These are phyloP conservation scores for Parastagonospora avenae DNA, from an alignment of 2,329 filamentous ascomycete species.

Conservation along the genomic window DNA sequence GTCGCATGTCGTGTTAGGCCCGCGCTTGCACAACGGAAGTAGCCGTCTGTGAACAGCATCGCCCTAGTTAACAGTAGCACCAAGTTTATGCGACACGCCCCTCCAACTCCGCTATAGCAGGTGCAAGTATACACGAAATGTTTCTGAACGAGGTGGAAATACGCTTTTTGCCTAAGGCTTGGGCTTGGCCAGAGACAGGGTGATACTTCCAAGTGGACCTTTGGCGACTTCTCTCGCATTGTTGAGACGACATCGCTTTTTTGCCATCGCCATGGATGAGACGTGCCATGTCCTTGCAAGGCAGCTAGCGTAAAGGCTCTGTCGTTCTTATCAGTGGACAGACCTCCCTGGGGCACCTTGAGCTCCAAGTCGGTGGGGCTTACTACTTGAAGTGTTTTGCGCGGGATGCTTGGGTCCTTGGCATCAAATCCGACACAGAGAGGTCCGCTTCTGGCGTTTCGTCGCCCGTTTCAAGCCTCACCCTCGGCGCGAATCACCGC, in stretches of 20 bases:
- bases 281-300: constrained; percentile 19
- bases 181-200: constrained; percentile 21
- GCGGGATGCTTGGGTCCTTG: constrained; percentile 37
- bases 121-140: too few species aligned
- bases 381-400: constrained; percentile 28
- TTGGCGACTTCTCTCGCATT: constrained; percentile 15
- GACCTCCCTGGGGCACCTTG: constrained; percentile 23
- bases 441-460: constrained; percentile 41
- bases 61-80: not conserved
- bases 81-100: not conserved
- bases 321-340: constrained; percentile 21
- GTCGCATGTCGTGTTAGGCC: too few species aligned
- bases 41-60: too few species aligned
- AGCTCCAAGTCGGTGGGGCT: constrained; percentile 34
- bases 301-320: constrained; percentile 14
- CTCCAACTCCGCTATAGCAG: not conserved
- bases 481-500: constrained; percentile 24
- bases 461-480: constrained; percentile 39
- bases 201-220: constrained; percentile 28
- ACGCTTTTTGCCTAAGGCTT: constrained; percentile 31
- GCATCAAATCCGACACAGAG: constrained; percentile 26
- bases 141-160: constrained; percentile 16
- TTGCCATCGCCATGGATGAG: constrained; percentile 14
- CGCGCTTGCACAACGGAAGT: too few species aligned
- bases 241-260: constrained; percentile 22